These are phyloP conservation scores for Camelina laxa DNA, from an alignment of 345 rosid genomes.

Conservation along the genomic window DNA sequence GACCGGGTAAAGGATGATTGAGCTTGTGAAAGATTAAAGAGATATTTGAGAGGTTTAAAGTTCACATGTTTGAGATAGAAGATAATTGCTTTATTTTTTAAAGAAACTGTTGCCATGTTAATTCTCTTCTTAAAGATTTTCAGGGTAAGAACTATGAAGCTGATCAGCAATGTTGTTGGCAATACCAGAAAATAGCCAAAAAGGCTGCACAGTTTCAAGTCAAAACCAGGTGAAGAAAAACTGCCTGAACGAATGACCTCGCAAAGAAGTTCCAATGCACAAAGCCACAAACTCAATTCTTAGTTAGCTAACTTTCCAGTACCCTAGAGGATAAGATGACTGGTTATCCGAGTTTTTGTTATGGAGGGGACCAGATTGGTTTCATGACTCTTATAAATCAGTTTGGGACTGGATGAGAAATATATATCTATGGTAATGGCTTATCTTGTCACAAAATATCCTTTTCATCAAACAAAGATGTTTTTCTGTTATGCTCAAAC, in stretches of 20 bases:
- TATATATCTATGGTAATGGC: neutral
- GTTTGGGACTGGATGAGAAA: neutral
- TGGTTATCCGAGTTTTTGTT: neutral
- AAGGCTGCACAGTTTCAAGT: neutral
- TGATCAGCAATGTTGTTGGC: constrained; percentile 21
- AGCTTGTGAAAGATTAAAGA: too few species aligned
- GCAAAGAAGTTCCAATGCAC: neutral
- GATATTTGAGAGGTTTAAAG: too few species aligned
- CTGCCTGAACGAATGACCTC: neutral
- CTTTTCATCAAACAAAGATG: neutral
- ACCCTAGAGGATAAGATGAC: neutral
- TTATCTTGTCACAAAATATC: neutral
- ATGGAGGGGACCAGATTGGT: neutral
- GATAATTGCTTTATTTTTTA: too few species aligned
- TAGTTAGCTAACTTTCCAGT: too few species aligned
- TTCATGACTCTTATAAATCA: neutral
- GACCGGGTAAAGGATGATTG: too few species aligned
- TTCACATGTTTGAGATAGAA: too few species aligned
- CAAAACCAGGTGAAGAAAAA: neutral
- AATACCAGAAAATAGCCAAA: too few species aligned
- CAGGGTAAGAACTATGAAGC: constrained; percentile 6
- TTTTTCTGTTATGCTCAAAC: neutral
- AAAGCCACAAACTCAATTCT: neutral
- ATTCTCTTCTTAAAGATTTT: constrained; percentile 11
- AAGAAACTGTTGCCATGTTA: neutral